Base-by-base conservation (phyloP, 2,329 filamentous ascomycete species). In the Xylariaceae sp. region DNA sequence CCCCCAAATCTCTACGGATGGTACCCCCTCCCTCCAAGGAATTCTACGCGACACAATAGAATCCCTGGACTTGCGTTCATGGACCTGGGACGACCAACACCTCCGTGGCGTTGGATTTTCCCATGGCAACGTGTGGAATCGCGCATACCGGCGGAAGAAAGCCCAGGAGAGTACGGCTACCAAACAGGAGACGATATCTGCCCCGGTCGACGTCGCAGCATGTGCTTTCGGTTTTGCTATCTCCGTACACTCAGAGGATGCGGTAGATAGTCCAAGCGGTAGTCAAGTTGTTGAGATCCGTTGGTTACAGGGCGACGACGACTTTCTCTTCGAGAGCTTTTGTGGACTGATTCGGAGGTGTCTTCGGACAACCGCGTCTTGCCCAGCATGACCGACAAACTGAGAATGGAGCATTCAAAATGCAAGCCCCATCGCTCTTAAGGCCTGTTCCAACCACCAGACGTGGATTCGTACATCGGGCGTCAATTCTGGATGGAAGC, bases 401-500 rank as follows among this genome's bases (percentile, higher is more conserved):
- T 9, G 15, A n/a, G 8, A 34, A 15, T 9, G 15, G 13, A 11
- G 55, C 44, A 35, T 11, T 39, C 51, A 23, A 55, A 39, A 11
- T 48, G 45, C n/a, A 23, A n/a, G 15, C 44, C 10, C 34, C 30
- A n/a, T 23, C 23, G 39, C 17, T 18, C 41, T 54, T 15, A 81
- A 68, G 37, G 91, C 88, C 74, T 93, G 84, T 66, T 82, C 77
- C 71, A 99, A 71, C 94, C 94, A 99, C 94, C 94, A 97, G 3
- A 84, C 81, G 74, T 99, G 94, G 69, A 97, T 95, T 58, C 94
- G 83, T 58, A 86, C 79, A 76, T 99, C 94, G 6, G 86, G 83
- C 0, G 93, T 97, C 73, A 99, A 74, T 74, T 99, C 94, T 0
- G 94, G 94, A 69, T 97, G 94, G 71, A 97, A 99, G 69, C 92